Evolutionary conservation across 1,284 basidiomycete species (phyloP).

Genomic region (Trametes versicolor): DNA sequence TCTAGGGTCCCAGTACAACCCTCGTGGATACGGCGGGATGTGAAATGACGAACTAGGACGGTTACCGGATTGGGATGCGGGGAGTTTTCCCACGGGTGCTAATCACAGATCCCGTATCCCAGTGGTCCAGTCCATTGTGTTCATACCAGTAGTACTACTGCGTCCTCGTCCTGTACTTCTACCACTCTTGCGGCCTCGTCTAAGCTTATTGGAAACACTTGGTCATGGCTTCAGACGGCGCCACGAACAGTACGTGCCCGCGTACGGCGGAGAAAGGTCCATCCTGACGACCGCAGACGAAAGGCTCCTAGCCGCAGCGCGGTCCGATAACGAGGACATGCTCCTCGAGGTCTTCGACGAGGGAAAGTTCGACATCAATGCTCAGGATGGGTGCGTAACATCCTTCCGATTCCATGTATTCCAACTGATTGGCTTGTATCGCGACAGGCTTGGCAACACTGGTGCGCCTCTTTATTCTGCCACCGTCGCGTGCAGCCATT

Average conservation of each 20-base stretch:
- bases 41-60: not conserved
- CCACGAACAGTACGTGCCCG: slow-evolving; percentile 51
- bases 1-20: too few species aligned
- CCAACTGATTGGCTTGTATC: not conserved
- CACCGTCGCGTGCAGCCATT: not conserved
- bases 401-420: not conserved
- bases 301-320: slow-evolving; percentile 78
- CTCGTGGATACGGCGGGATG: too few species aligned
- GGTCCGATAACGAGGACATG: slow-evolving; percentile 78
- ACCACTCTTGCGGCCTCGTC: not conserved
- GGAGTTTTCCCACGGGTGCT: slow-evolving; percentile 27
- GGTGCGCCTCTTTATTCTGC: slow-evolving; percentile 49
- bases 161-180: not conserved
- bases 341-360: slow-evolving; percentile 69
- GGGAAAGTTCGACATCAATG: slow-evolving; percentile 76
- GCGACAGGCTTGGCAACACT: slow-evolving; percentile 75
- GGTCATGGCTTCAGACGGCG: slow-evolving; percentile 43
- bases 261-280: not conserved
- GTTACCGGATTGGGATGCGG: slow-evolving; percentile 1
- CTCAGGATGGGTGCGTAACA: slow-evolving; percentile 71
- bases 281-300: slow-evolving; percentile 60
- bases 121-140: not conserved
- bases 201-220: not conserved
- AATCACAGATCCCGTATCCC: slow-evolving; percentile 18
- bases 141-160: not conserved